Base-by-base conservation (phyloP, 1,284 basidiomycete genomes). In the Apiotrichum sp. region DNA sequence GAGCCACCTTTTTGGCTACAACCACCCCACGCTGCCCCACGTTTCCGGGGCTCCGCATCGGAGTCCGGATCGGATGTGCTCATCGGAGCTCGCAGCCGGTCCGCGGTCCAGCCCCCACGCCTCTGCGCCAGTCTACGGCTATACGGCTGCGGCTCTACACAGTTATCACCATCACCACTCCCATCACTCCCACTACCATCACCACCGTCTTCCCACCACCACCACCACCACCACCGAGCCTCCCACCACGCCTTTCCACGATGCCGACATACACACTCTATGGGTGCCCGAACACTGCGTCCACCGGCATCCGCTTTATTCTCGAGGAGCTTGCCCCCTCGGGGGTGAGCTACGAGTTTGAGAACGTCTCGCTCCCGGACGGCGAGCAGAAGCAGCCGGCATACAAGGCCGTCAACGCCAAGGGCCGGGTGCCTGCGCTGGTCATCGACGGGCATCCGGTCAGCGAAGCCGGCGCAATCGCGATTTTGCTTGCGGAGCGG, bases 381-480 rank as follows among this genome's bases (percentile, higher is more conserved):
- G 34, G 44, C n/a, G 61, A 59, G 38, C 65, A 67, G 36, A 62
- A 62, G 52, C 39, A 42, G 34, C 38, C 44, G 5, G 31, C 46
- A 6, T 67, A 64, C 57, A 53, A 61, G n/a, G 40, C 50, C 3
- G 5, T 67, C 34, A 67, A 65, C 59, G 55, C 58, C 11, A 62
- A 64, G 57, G 61, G 61, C 32, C 62, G 62, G 4, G 59, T 67
- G 3, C 65, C 65, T 2, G 57, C 62, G 2, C 55, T 67, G 13
- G 38, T 61, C 4, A 38, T 53, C 5, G 50, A 52, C 43, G 38
- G 34, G 0, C 3, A 35, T 13, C 35, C 50, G 13, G 34, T 65
- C 10, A 62, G 61, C 29, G 65, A 67, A 59, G 55, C 62, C 6
- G 56, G 53, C 10, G 65, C 65, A 2, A 60, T 56, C 16, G 57